phyloP scores from a whole-genome alignment of 2,329 filamentous ascomycete genomes.

The Emergomyces orientalis region DNA sequence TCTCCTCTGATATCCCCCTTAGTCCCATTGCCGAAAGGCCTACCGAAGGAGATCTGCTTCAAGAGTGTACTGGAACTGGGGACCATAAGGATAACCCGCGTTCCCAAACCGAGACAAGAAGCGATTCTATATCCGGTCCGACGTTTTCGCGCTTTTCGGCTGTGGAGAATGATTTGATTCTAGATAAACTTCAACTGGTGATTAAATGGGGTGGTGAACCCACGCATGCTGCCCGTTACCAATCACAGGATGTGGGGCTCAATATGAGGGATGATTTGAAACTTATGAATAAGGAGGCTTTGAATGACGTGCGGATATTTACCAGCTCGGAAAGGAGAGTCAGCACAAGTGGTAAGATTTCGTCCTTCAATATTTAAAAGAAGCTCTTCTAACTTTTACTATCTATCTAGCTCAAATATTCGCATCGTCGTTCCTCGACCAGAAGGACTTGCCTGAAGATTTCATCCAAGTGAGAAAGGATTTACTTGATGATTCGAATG shows the following conservation, averaged over 20 bases:
- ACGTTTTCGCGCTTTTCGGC: conserved; percentile 92
- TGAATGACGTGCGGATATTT: conserved; percentile 89
- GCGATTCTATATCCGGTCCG: conserved; percentile 78
- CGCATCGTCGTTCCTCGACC: conserved; percentile 76
- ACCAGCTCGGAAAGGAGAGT: conserved; percentile 93
- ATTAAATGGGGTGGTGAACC: conserved; percentile 99
- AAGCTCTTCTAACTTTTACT: background rate
- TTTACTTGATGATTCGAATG: conserved; percentile 91
- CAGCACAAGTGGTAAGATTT: conserved; percentile 60
- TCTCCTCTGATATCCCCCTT: conserved; percentile 15
- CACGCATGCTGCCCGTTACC: conserved; percentile 92
- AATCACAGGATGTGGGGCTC: conserved; percentile 86
- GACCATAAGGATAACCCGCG: conserved; percentile 20
- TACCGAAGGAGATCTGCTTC: conserved; percentile 44
- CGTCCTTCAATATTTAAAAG: conserved; percentile 11
- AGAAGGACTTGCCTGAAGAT: conserved; percentile 74
- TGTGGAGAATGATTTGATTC: conserved; percentile 79
- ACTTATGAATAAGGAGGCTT: conserved; percentile 80
- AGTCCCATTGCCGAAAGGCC: conserved; percentile 33
- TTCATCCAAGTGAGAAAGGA: conserved; percentile 90
- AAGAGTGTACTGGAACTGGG: conserved; percentile 19
- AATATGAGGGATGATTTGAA: conserved; percentile 94
- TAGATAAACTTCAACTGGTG: conserved; percentile 94
- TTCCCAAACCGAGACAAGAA: conserved; percentile 53
- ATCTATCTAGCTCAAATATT: conserved; percentile 71